These are phyloP conservation scores for Leccinum uliginosum DNA, from an alignment of 768 basidiomycete species.

Conservation along the genomic window DNA sequence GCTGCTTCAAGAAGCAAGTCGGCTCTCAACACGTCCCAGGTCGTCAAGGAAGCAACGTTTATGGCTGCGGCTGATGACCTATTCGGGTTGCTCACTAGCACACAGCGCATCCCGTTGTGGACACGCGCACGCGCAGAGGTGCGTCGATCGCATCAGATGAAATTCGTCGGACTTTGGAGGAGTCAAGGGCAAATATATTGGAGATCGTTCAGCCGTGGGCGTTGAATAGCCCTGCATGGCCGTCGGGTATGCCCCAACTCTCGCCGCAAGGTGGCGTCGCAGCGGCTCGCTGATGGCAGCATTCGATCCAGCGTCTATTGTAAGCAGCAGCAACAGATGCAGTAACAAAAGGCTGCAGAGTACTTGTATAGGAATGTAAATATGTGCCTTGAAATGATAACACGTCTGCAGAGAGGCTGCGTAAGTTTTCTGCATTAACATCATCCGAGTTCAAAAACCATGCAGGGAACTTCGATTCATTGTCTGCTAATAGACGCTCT, in stretches of 20 bases:
- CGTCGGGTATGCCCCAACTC: constrained; percentile 60
- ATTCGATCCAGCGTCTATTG: no score
- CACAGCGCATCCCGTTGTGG: constrained; percentile 82
- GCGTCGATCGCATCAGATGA: constrained; percentile 13
- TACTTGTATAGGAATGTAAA: no score
- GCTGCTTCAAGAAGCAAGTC: constrained; percentile 37
- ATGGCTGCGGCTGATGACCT: constrained; percentile 81
- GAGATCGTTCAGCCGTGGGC: constrained; percentile 89
- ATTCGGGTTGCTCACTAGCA: constrained; percentile 78
- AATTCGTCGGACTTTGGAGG: constrained; percentile 54
- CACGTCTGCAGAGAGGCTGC: no score
- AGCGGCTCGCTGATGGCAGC: no score
- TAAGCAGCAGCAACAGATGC: no score
- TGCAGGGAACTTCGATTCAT: no score
- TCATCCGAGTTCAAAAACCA: no score
- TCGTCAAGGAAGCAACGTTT: constrained; percentile 73
- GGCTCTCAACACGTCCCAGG: constrained; percentile 59
- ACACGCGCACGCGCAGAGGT: constrained; percentile 84
- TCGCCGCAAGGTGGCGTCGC: no score
- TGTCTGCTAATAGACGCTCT: no score
- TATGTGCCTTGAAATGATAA: no score
- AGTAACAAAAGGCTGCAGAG: no score
- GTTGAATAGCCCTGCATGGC: constrained; percentile 81
- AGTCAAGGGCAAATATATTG: constrained; percentile 75
- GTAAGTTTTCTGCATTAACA: no score